A percentile compares a stretch with the other conserved stretches of the same genome.
These are phyloP conservation scores for Lagenaria siceraria DNA, from an alignment of 306 rosid species.

Conservation along the genomic window DNA sequence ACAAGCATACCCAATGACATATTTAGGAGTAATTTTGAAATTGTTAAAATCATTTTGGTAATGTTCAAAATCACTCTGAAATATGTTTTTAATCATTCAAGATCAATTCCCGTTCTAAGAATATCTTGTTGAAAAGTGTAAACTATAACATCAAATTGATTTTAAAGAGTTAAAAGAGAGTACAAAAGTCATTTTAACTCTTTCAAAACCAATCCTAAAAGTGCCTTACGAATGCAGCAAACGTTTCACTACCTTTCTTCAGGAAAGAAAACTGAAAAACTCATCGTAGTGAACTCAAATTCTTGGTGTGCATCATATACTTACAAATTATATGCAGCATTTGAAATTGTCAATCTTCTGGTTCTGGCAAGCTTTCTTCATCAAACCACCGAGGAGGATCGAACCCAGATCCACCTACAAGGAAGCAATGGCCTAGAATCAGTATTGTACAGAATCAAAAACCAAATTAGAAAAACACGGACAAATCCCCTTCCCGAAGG, in stretches of 20 bases:
- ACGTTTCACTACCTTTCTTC: background rate
- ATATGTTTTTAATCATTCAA: too few species aligned
- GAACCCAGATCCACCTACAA: constrained; percentile 67
- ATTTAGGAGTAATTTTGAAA: background rate
- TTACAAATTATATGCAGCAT: background rate
- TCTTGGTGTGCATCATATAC: background rate
- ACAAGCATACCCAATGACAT: too few species aligned
- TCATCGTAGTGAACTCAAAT: background rate
- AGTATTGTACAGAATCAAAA: background rate
- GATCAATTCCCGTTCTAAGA: too few species aligned
- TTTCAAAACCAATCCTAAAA: too few species aligned
- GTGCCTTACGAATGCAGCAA: background rate
- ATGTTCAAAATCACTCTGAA: too few species aligned
- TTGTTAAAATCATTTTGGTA: too few species aligned
- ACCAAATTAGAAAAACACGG: background rate
- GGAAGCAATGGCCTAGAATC: background rate
- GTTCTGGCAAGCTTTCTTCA: constrained; percentile 30
- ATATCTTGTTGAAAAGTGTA: too few species aligned
- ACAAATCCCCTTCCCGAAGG: background rate
- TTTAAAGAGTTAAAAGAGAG: too few species aligned
- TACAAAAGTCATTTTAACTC: too few species aligned
- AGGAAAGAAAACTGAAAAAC: background rate
- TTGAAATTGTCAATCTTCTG: constrained; percentile 27
- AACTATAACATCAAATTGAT: too few species aligned
- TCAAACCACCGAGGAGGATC: constrained; percentile 93